A percentile compares a stretch with the other conserved stretches of the same genome.
Conservation (phyloP, 805 yeast species). For the Ogataea allantospora region DNA sequence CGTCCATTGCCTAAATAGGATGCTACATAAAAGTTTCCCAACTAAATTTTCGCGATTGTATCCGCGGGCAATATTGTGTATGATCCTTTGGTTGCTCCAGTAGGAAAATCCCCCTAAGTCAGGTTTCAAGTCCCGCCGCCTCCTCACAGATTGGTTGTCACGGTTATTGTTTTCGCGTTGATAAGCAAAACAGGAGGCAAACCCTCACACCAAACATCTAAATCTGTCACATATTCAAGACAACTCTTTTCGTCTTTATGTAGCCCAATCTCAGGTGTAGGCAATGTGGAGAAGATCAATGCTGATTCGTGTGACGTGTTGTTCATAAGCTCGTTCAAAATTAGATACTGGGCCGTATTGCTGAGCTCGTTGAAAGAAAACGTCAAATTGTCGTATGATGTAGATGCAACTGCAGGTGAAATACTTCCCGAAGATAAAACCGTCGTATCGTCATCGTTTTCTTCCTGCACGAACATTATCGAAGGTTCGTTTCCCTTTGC, state of each 20-base stretch:
- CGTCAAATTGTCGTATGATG: conserved; percentile 22
- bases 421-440: conserved; percentile 1
- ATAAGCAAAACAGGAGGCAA: conserved; percentile 81
- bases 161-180: conserved; percentile 93
- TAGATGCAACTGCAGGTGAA: conserved; percentile 9
- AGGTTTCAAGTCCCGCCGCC: neutral
- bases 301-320: conserved; percentile 59
- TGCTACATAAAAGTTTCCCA: neutral
- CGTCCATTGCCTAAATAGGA: neutral
- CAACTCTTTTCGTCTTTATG: conserved; percentile 69
- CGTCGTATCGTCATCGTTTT: conserved; percentile 8
- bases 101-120: neutral
- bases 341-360: conserved; percentile 84
- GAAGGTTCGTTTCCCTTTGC: conserved; percentile 69
- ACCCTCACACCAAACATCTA: conserved; percentile 77
- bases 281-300: conserved; percentile 83
- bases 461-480: conserved; percentile 55
- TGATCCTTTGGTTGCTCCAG: neutral
- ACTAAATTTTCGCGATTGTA: neutral
- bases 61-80: too few relatives aligned
- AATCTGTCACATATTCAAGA: conserved; percentile 68
- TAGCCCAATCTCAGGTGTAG: conserved; percentile 83
- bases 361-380: conserved; percentile 81
- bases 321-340: conserved; percentile 82
- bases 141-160: conserved; percentile 76